Evolutionary conservation across 495 filamentous ascomycete genomes (phyloP).

Genomic region (Friedmanniomyces endolithicus): DNA sequence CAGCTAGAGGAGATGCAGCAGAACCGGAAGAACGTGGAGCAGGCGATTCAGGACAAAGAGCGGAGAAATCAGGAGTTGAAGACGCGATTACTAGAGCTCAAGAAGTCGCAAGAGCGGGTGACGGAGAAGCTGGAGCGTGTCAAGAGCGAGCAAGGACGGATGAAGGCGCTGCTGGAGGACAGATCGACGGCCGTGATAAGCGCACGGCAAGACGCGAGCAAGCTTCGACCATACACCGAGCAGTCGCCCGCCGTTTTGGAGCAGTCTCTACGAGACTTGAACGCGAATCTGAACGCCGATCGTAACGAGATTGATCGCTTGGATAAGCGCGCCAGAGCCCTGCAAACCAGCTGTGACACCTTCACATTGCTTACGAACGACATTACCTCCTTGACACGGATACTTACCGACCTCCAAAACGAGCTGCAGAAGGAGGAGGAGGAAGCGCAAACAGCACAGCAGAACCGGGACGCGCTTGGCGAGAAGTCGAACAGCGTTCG

Average conservation of each 20-base stretch:
- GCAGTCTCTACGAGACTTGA: constrained; percentile 66
- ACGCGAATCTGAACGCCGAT: constrained; percentile 58
- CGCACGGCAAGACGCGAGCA: constrained; percentile 63
- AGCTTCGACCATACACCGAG: constrained; percentile 80
- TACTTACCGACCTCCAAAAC: constrained; percentile 72
- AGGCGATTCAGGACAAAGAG: constrained; percentile 65
- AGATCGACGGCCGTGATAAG: constrained; percentile 52
- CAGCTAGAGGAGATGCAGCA: constrained; percentile 69
- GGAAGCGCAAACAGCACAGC: constrained; percentile 60
- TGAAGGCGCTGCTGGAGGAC: constrained; percentile 64
- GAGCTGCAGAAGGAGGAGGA: constrained; percentile 87
- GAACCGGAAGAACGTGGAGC: constrained; percentile 63
- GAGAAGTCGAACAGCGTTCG: constrained; percentile 77
- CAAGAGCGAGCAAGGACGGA: constrained; percentile 55
- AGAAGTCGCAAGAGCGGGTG: constrained; percentile 63
- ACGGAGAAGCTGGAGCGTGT: constrained; percentile 64
- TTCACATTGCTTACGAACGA: constrained; percentile 74
- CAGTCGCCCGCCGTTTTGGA: constrained; percentile 77
- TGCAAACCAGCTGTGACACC: constrained; percentile 86
- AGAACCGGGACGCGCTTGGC: constrained; percentile 73
- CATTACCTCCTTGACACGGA: constrained; percentile 69
- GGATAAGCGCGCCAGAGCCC: constrained; percentile 69
- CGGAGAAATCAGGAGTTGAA: constrained; percentile 75
- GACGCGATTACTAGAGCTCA: constrained; percentile 60
- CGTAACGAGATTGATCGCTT: constrained; percentile 74